Percentiles rank a stretch among this genome's conserved stretches.
Conservation (phyloP, 164 flowering plant species). For the Akebia trifoliata region DNA sequence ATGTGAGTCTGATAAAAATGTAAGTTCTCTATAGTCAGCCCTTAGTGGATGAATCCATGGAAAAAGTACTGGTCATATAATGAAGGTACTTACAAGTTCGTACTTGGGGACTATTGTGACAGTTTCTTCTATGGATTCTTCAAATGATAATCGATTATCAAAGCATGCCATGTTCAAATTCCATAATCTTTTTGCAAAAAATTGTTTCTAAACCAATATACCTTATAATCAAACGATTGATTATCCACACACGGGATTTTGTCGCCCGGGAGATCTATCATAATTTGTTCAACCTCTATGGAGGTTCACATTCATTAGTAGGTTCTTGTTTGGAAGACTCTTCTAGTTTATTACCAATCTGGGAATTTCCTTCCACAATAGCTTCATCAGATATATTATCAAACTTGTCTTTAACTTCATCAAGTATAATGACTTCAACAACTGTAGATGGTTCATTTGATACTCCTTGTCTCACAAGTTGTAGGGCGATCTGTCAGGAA, state of each 20-base stretch:
- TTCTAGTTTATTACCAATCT: slow-evolving; percentile 20
- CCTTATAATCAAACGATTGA: slow-evolving; percentile 34
- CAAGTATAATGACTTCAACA: slow-evolving; percentile 18
- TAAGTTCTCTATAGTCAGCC: too few species aligned
- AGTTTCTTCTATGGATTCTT: too few species aligned
- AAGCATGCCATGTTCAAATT: too few species aligned
- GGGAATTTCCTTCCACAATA: slow-evolving; percentile 12
- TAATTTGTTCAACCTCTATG: slow-evolving; percentile 14
- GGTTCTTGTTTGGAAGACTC: slow-evolving; percentile 16
- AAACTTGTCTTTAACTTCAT: slow-evolving; percentile 20
- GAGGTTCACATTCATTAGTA: slow-evolving; percentile 17
- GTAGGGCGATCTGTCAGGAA: slow-evolving; percentile 69
- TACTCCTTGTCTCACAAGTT: slow-evolving; percentile 69
- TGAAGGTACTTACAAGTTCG: too few species aligned
- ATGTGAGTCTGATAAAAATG: too few species aligned
- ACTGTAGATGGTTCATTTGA: slow-evolving; percentile 28
- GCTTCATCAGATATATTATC: slow-evolving; percentile 20
- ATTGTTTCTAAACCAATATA: slow-evolving; percentile 19
- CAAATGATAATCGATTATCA: too few species aligned
- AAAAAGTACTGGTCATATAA: too few species aligned
- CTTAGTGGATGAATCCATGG: too few species aligned
- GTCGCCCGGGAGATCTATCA: slow-evolving; percentile 18
- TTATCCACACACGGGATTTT: slow-evolving; percentile 16
- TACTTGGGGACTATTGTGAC: too few species aligned
- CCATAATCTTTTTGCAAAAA: not conserved